phyloP scores from a whole-genome alignment of 768 basidiomycete genomes.

The Austroboletus eburneus region DNA sequence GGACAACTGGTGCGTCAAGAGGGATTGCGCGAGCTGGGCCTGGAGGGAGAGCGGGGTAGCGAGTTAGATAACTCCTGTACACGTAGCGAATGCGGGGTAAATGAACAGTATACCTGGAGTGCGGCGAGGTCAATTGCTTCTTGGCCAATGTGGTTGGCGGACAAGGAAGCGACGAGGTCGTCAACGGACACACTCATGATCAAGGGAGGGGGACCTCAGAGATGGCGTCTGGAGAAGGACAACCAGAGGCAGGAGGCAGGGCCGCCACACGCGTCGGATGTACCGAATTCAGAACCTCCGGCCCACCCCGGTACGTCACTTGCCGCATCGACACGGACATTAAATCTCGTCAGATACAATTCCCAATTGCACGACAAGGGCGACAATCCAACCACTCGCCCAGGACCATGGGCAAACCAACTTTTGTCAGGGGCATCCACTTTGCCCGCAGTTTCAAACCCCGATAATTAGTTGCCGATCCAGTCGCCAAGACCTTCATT shows the following conservation, averaged over 20 bases:
- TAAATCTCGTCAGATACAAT: no score
- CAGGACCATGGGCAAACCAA: no score
- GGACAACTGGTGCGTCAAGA: constrained; percentile 37
- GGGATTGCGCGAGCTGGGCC: constrained; percentile 45
- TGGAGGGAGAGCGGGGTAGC: constrained; percentile 14
- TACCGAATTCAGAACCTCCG: constrained; percentile 12
- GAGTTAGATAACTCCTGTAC: no score
- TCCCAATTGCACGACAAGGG: no score
- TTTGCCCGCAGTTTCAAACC: no score
- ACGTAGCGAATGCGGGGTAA: constrained; percentile 16
- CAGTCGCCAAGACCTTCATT: no score
- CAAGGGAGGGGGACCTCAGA: neutral
- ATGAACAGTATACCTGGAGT: constrained; percentile 37
- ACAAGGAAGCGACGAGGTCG: constrained; percentile 48
- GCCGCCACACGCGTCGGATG: no score
- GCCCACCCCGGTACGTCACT: neutral
- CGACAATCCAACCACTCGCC: no score
- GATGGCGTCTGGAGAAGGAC: neutral
- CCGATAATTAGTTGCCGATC: no score
- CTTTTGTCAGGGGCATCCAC: no score
- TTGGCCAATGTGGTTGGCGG: constrained; percentile 47
- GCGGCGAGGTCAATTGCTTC: constrained; percentile 48
- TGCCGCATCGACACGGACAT: constrained; percentile 4
- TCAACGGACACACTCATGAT: constrained; percentile 46
- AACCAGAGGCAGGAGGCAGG: no score